Percentiles rank a stretch among this genome's conserved stretches.
Evolutionary conservation across 495 filamentous ascomycete species (phyloP).

Genomic region (Hyaloscypha bicolor): DNA sequence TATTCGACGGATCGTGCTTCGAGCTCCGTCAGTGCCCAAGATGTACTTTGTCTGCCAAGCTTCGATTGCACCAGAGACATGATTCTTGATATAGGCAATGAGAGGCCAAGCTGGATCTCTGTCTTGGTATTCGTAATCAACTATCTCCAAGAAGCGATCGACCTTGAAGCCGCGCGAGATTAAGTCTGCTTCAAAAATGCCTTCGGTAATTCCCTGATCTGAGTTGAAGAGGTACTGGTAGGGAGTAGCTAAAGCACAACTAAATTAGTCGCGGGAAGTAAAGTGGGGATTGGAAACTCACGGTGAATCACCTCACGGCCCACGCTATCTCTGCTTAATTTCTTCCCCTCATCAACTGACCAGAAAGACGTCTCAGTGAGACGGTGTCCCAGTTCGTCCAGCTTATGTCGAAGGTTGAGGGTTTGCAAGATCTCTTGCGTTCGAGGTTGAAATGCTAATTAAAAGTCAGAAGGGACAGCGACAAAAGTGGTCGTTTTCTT

Average conservation of each 20-base stretch:
- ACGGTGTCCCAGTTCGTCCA: slow-evolving; percentile 18
- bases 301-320: slow-evolving; percentile 12
- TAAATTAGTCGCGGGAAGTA: slow-evolving; percentile 8
- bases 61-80: slow-evolving; percentile 10
- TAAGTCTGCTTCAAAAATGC: slow-evolving; percentile 7
- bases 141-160: slow-evolving; percentile 10
- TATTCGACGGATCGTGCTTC: slow-evolving; percentile 27
- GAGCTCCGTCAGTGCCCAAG: slow-evolving; percentile 34
- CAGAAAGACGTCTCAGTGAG: slow-evolving; percentile 29
- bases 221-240: slow-evolving; percentile 12
- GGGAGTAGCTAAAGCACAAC: slow-evolving; percentile 11
- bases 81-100: slow-evolving; percentile 14
- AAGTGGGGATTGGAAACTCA: slow-evolving; percentile 8
- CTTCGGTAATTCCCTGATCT: slow-evolving; percentile 16
- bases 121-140: slow-evolving; percentile 11
- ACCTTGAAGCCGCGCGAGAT: slow-evolving; percentile 11
- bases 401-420: slow-evolving; percentile 16
- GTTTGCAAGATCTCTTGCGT: slow-evolving; percentile 36
- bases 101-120: slow-evolving; percentile 11
- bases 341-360: slow-evolving; percentile 17
- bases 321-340: slow-evolving; percentile 12
- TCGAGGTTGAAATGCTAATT: slow-evolving; percentile 22
- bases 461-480: slow-evolving; percentile 3
- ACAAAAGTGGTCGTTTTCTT: slow-evolving; percentile 11
- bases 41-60: slow-evolving; percentile 29